These are phyloP conservation scores for Skeletonema marinoi DNA, from an alignment of 108 stramenopile species.

Conservation along the genomic window DNA sequence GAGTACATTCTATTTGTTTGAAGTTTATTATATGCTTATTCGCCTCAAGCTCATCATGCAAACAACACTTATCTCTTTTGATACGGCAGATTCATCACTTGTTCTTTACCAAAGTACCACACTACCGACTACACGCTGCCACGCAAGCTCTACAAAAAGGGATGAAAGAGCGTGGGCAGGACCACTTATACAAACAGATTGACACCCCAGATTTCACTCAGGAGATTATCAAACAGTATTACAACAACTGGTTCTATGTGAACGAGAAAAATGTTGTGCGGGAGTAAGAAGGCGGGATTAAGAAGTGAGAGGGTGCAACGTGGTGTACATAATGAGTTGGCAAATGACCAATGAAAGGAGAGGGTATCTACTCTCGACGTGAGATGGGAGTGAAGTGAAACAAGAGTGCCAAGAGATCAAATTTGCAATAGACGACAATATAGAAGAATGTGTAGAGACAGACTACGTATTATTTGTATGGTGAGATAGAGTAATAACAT, in stretches of 20 bases:
- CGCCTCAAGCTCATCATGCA: neutral
- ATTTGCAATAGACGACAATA: neutral
- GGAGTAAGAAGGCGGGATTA: slow-evolving; percentile 34
- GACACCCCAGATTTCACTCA: slow-evolving; percentile 59
- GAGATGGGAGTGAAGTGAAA: neutral
- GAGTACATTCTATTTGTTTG: neutral
- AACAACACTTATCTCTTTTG: neutral
- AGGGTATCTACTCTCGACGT: neutral
- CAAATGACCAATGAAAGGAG: neutral
- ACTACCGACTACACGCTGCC: slow-evolving; percentile 79
- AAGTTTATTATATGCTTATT: neutral
- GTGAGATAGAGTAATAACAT: neutral
- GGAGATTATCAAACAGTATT: slow-evolving; percentile 69
- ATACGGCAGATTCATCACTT: slow-evolving; percentile 72
- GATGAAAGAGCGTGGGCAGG: slow-evolving; percentile 48
- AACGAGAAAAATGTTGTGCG: slow-evolving; percentile 68
- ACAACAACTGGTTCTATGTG: slow-evolving; percentile 81
- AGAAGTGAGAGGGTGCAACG: neutral
- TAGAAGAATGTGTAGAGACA: neutral
- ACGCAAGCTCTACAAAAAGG: slow-evolving; percentile 49
- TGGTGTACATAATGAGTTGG: neutral
- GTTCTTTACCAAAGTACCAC: slow-evolving; percentile 91
- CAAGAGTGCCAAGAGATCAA: neutral
- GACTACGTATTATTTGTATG: neutral
- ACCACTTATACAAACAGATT: slow-evolving; percentile 58